Base-by-base conservation (phyloP, 164 flowering plant genomes). In the Macadamia integrifolia region DNA sequence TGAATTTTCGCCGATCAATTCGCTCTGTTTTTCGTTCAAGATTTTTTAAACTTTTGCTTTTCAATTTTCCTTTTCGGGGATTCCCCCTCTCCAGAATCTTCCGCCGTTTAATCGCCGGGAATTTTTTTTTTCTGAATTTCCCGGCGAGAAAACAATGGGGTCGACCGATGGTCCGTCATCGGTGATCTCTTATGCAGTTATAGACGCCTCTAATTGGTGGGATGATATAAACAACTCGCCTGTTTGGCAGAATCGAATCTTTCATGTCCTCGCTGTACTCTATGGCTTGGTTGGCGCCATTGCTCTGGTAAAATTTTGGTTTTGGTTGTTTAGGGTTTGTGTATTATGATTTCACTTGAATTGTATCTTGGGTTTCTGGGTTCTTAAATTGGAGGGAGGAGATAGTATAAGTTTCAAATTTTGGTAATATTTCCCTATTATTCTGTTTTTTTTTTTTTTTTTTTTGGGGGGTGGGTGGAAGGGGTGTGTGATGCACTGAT, bases 211-310 rank as follows among this genome's bases (percentile, higher is more conserved):
- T 6, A 80, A 57, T 70, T 93, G 98, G 98, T 93, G 98, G 98
- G 72, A 84, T 2, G 82, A 86, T 0, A 72, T 86, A 8, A 89
- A 93, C 71, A 63, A 79, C 1, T 91, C 98, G 1, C 62, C 72
- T 11, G 8, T 78, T 4, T 93, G 97, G 97, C 97, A 93, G 77
- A 85, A 85, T 75, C 87, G 91, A 29, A 84, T 88, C 61, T 93
- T 88, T 69, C 86, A 86, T 71, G 61, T 81, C 49, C 92, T 93
- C 66, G 82, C 92, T 30, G 89, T 72, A 4, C 87, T 91, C 52
- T 93, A 85, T 60, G 98, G 86, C 11, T 31, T 86, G 68, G 97
- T 91, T 60, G 85, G 92, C 46, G 82, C 63, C 56, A 77, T 91
- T 6, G 97, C 97, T 59, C 77, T 90, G 71, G 96, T 88, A 74